These are phyloP conservation scores for Crithidia thermophila DNA, from an alignment of 208 protist genomes.

Conservation along the genomic window DNA sequence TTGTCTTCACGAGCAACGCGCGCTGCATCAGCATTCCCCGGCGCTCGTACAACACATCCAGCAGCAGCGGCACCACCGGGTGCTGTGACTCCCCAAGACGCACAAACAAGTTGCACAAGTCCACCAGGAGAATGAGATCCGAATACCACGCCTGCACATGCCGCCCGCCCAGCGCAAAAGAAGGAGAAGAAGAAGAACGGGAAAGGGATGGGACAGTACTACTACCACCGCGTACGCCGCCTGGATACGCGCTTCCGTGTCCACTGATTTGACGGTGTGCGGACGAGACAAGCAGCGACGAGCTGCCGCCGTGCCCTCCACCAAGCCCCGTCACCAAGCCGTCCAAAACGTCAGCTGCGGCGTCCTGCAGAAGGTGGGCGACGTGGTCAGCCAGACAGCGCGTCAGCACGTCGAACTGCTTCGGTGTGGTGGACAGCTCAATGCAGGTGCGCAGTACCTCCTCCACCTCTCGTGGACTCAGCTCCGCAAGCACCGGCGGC, in stretches of 20 bases:
- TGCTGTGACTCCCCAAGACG: conserved; percentile 27
- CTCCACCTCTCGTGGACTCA: conserved; percentile 28
- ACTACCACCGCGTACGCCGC: too few species aligned
- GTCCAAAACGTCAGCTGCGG: background rate
- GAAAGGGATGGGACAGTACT: too few species aligned
- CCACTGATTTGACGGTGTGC: too few species aligned
- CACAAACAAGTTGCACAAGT: conserved; percentile 33
- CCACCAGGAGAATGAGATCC: conserved; percentile 40
- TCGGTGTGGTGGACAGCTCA: conserved; percentile 33
- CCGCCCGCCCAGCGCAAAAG: background rate
- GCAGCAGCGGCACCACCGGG: conserved; percentile 44
- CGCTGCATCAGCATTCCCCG: conserved; percentile 62
- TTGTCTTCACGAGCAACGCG: conserved; percentile 48
- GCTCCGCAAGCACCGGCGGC: conserved; percentile 5
- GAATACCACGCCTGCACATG: conserved; percentile 13
- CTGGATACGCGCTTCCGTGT: too few species aligned
- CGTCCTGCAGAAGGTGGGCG: background rate
- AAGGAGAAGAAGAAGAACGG: background rate
- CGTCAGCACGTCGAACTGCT: conserved; percentile 15
- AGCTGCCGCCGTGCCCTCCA: too few species aligned
- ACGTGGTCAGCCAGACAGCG: conserved; percentile 18
- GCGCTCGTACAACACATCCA: conserved; percentile 55
- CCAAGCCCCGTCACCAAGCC: too few species aligned
- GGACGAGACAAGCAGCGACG: too few species aligned
- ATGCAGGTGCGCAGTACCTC: conserved; percentile 37